Evolutionary conservation across 805 yeast genomes (phyloP), one percentile per base, ranked within the genome.

Genomic region (Saccharomycopsis vini): DNA sequence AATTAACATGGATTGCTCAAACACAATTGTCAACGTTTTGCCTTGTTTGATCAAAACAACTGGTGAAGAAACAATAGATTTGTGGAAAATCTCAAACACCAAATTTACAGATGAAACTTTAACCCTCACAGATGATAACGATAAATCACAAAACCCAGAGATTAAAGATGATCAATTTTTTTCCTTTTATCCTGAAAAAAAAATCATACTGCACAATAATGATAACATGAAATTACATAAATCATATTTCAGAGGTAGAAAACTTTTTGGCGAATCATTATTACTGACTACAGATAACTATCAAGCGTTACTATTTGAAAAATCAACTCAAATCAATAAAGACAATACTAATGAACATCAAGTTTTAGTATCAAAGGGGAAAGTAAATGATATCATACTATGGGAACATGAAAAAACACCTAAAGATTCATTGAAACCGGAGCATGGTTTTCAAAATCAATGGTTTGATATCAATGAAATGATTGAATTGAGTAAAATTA

Each of bases 91-190:
- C 4, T 15, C 50, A 22, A 46, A 56, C 58, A 20, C 52, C 20
- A 56, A 46, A 36, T 58, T 54, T 39, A 62, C 50, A 36, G 61
- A 63, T 18, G 60, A 42, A 36, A 18, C n/a, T 23, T n/a, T n/a
- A n/a, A 34, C 13, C 19, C 5, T 13, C 3, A 18, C 29, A 21
- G 58, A 62, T 7, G 49, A 48, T 20, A 30, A 20, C 20, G 6
- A 21, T 4, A 5, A 15, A 24, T n/a, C 21, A 21, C 3, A n/a
- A n/a, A n/a, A 5, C 9, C 19, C 30, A 19, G 21, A 37, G 3
- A 26, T 43, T 13, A 19, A 38, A 32, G 38, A 21, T 6, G 45
- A 42, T 34, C 33, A 36, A 9, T 47, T 47, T 39, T 40, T 32
- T 30, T 15, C 34, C 7, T 36, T 47, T 7, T 43, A 47, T 31